Conservation (phyloP, 495 filamentous ascomycete species). For the Neurospora tetrasperma region DNA sequence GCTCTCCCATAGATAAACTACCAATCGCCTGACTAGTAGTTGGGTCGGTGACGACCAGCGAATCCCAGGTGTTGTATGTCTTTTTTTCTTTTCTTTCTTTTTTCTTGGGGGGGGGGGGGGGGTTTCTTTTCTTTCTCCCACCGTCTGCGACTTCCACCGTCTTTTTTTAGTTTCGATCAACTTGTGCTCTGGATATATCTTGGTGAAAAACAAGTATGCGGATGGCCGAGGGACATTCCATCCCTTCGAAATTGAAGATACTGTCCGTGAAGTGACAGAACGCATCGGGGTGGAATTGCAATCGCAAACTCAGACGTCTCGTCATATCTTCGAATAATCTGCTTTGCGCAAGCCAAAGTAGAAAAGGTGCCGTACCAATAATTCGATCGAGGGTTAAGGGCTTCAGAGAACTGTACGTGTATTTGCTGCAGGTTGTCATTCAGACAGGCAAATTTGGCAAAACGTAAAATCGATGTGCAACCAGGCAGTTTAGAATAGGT, state of each 20-base stretch:
- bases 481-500: no score
- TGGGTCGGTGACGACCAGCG: constrained; percentile 37
- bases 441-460: no score
- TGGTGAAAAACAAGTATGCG: not conserved
- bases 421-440: not conserved
- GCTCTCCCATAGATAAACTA: constrained; percentile 20
- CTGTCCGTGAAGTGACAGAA: not conserved
- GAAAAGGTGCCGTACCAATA: no score
- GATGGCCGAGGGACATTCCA: not conserved
- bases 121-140: not conserved
- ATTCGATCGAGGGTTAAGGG: no score
- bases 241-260: not conserved
- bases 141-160: constrained; percentile 3
- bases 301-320: not conserved
- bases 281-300: not conserved
- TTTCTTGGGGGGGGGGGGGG: not conserved
- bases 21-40: constrained; percentile 28
- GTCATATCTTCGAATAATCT: not conserved
- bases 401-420: no score
- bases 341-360: not conserved
- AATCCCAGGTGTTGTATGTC: constrained; percentile 21
- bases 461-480: no score
- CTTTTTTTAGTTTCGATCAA: not conserved
- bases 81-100: constrained; percentile 1
- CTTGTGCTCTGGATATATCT: not conserved